Evolutionary conservation across 352 stramenopile genomes (phyloP).

Genomic region (Pythium aphanidermatum): DNA sequence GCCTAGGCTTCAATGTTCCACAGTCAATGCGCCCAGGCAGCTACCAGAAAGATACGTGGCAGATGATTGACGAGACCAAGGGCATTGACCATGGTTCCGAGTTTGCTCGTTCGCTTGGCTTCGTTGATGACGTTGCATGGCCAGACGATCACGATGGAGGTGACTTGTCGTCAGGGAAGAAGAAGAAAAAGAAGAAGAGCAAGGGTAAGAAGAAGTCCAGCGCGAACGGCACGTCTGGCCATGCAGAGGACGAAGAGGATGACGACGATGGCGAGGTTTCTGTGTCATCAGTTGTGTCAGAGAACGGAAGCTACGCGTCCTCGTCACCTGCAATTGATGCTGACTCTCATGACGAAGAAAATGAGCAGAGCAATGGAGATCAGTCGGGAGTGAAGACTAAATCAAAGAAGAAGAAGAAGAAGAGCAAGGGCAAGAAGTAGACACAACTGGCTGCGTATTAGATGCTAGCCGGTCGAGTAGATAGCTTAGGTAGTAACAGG

Average conservation of each 20-base stretch:
- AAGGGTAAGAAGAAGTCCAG: slow-evolving; percentile 55
- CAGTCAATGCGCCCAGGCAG: slow-evolving; percentile 45
- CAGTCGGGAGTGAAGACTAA: too few species aligned
- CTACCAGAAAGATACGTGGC: slow-evolving; percentile 60
- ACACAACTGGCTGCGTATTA: not conserved
- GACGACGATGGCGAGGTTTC: not conserved
- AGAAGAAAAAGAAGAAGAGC: slow-evolving; percentile 59
- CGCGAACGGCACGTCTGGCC: too few species aligned
- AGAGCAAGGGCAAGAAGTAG: slow-evolving; percentile 30
- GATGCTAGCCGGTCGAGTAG: too few species aligned
- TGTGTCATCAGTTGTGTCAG: too few species aligned
- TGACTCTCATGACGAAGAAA: slow-evolving; percentile 15
- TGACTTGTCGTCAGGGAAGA: slow-evolving; percentile 33
- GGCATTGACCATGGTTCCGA: slow-evolving; percentile 82
- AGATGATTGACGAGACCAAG: slow-evolving; percentile 49
- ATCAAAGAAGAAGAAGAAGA: slow-evolving; percentile 29
- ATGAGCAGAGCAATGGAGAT: too few species aligned
- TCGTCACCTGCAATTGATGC: too few species aligned
- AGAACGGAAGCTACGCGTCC: too few species aligned
- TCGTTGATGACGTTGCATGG: slow-evolving; percentile 82
- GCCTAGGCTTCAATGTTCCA: slow-evolving; percentile 72
- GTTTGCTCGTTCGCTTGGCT: slow-evolving; percentile 71
- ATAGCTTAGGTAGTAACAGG: too few species aligned
- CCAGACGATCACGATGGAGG: slow-evolving; percentile 43
- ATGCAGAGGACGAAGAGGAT: slow-evolving; percentile 15